Evolutionary conservation across 805 yeast species (phyloP), one percentile per base, ranked within the genome.

Genomic region (Kuraishia molischiana): DNA sequence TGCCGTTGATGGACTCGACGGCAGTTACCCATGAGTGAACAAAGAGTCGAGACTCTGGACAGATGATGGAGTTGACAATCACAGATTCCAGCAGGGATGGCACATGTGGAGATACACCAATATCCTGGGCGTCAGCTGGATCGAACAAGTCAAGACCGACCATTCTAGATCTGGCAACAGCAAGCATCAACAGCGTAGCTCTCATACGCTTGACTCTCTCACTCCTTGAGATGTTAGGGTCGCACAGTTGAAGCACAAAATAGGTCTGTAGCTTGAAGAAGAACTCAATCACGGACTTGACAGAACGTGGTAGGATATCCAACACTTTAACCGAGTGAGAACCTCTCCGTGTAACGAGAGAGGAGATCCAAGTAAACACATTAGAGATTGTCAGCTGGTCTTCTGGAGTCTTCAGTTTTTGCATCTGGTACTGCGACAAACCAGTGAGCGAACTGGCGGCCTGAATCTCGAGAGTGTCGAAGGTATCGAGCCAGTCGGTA

Each of bases 81-180:
- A 92, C 85, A 3, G 87, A 67, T 55, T 90, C 97, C 38, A 90
- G 67, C 53, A 87, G 80, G 1, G 95, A 82, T 3, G 97, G 96
- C 15, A 89, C 70, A 44, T 64, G 70, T 5, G 77, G 68, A 2
- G 71, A 63, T 2, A 62, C 48, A 30, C 67, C 69, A 38, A 60
- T 61, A 1, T 31, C 38, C 8, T 40, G 39, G 14, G 14, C 8
- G 3, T 29, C 31, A 20, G 24, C 41, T 4, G 41, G 21, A 10
- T 53, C 54, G 44, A 73, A 73, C 29, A 78, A 49, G 35, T 70
- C 74, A 19, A 70, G 56, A 14, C 64, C 56, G 19, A 64, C 59
- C 89, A 86, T 87, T 52, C 85, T 77, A 46, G 80, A 57, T 40
- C 84, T 69, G 29, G 77, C 61, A 24, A 82, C 70, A 29, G 82